Conservation (phyloP, 768 basidiomycete species). For the Kwoniella sp. region DNA sequence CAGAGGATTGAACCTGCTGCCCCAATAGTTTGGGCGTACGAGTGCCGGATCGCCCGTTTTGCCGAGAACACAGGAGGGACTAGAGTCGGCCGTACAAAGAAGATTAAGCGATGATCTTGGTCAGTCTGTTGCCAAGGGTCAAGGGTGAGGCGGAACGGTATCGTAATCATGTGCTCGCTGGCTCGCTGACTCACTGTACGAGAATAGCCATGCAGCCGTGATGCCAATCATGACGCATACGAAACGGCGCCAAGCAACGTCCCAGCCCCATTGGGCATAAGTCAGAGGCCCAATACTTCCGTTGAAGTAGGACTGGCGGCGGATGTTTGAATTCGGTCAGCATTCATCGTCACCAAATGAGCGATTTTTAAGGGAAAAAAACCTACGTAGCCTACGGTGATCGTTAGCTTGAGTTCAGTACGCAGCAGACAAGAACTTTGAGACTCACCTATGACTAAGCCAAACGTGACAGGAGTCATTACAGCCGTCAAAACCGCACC, state of each 20-base stretch:
- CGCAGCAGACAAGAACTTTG: too few relatives aligned
- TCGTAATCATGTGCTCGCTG: too few relatives aligned
- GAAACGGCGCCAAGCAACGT: conserved; percentile 66
- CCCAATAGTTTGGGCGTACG: conserved; percentile 68
- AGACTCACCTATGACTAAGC: conserved; percentile 46
- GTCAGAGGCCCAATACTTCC: conserved; percentile 56
- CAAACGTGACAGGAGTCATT: conserved; percentile 49
- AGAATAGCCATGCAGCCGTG: conserved; percentile 67
- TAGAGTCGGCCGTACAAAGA: conserved; percentile 49
- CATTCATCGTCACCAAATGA: conserved; percentile 60
- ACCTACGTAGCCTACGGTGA: conserved; percentile 31
- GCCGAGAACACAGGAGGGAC: conserved; percentile 75
- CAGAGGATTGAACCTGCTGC: conserved; percentile 76
- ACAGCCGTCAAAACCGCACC: conserved; percentile 72
- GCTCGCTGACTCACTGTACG: conserved; percentile 27
- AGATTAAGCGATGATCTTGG: too few relatives aligned
- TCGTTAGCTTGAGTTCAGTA: background rate
- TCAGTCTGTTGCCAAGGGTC: too few relatives aligned
- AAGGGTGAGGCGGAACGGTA: too few relatives aligned
- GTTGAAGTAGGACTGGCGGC: conserved; percentile 57
- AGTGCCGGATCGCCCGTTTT: conserved; percentile 69
- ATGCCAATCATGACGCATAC: conserved; percentile 67
- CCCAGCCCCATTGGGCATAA: conserved; percentile 50
- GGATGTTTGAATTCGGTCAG: conserved; percentile 38
- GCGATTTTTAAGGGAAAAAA: conserved; percentile 56